A percentile compares a stretch with the other conserved stretches of the same genome.
phyloP scores from a whole-genome alignment of 2,329 filamentous ascomycete genomes.

The Neonectria neomacrospora region DNA sequence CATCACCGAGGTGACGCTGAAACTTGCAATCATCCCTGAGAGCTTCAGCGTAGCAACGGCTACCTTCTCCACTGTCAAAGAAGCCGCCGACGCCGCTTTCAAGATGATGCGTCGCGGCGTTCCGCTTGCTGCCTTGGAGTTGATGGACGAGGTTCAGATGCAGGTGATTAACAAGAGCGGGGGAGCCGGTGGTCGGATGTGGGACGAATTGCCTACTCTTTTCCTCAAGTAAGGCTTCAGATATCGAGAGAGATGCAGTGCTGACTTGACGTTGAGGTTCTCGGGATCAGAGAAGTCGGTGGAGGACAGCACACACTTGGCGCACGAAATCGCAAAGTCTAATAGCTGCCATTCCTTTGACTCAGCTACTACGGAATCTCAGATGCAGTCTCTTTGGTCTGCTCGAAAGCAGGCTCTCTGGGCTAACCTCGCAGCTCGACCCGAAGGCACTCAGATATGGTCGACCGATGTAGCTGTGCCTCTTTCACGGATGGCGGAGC shows the following conservation, averaged over 20 bases:
- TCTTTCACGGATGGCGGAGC: constrained; percentile 73
- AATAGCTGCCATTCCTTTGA: constrained; percentile 70
- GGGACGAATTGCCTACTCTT: constrained; percentile 73
- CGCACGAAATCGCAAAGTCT: constrained; percentile 65
- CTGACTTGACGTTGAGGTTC: constrained; percentile 72
- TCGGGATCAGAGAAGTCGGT: constrained; percentile 53
- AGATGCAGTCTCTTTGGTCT: constrained; percentile 78
- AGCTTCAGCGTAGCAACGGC: constrained; percentile 76
- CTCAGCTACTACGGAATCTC: constrained; percentile 72
- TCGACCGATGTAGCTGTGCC: constrained; percentile 86
- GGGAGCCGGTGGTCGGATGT: constrained; percentile 65
- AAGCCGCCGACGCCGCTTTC: constrained; percentile 77
- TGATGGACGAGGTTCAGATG: constrained; percentile 85
- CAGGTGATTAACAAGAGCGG: constrained; percentile 57
- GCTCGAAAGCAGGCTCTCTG: constrained; percentile 80
- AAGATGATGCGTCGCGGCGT: constrained; percentile 78
- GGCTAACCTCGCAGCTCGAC: constrained; percentile 74
- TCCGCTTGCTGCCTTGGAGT: constrained; percentile 81
- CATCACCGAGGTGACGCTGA: constrained; percentile 81
- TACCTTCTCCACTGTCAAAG: constrained; percentile 59
- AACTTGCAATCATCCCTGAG: constrained; percentile 77
- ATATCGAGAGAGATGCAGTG: constrained; percentile 56
- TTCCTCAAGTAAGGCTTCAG: constrained; percentile 67
- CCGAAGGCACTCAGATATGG: constrained; percentile 73
- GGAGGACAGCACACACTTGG: constrained; percentile 61